phyloP scores from a whole-genome alignment of 176 grass and related monocot genomes.

The Oryza rufipogon region DNA sequence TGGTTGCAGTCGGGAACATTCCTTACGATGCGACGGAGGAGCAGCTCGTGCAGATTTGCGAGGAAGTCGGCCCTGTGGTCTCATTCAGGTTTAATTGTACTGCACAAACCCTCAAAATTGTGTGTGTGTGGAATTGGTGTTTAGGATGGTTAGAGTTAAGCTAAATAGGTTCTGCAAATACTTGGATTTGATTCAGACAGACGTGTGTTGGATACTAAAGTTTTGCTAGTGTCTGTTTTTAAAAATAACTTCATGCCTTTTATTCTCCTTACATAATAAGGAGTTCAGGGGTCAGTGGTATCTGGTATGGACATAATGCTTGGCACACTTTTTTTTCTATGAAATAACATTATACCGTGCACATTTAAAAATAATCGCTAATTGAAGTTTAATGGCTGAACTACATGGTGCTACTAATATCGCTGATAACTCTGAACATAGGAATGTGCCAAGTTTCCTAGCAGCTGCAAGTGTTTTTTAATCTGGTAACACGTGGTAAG shows the following conservation, averaged over 20 bases:
- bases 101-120: slow-evolving; percentile 12
- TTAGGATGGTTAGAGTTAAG: not conserved
- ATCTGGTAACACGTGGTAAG: not conserved
- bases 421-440: not conserved
- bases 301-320: no score
- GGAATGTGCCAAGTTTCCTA: not conserved
- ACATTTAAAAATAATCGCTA: no score
- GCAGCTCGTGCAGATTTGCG: slow-evolving; percentile 91
- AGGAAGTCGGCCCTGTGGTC: slow-evolving; percentile 87
- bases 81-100: slow-evolving; percentile 80
- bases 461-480: slow-evolving; percentile 6
- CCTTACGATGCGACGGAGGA: slow-evolving; percentile 94
- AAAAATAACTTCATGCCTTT: no score
- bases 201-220: not conserved
- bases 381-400: not conserved
- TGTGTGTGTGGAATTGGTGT: not conserved
- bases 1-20: slow-evolving; percentile 90
- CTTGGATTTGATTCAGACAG: not conserved
- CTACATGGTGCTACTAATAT: not conserved
- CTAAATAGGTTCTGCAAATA: not conserved
- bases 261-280: no score
- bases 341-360: no score
- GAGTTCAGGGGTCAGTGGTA: no score
- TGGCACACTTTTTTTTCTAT: no score
- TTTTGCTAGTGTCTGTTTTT: no score